phyloP scores from a whole-genome alignment of 495 filamentous ascomycete genomes.

The Penicillium psychrofluorescens region DNA sequence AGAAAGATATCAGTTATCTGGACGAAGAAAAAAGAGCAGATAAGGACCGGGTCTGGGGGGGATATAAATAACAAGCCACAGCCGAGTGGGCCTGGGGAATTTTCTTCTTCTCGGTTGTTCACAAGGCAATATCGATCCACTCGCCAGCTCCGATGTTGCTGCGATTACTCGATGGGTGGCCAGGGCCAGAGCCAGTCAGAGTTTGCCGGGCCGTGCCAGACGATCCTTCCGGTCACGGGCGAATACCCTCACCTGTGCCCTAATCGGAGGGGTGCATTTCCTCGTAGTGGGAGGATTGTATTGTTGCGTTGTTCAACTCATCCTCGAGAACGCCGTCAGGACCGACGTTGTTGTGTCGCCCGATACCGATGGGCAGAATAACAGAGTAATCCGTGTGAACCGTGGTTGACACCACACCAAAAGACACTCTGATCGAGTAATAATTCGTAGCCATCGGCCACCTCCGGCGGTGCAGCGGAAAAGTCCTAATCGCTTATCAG shows the following conservation, averaged over 20 bases:
- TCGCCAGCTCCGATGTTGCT: slow-evolving; percentile 1
- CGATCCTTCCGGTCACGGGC: not conserved
- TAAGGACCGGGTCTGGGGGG: slow-evolving; percentile 9
- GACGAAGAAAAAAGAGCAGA: slow-evolving; percentile 4
- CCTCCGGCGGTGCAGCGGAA: slow-evolving; percentile 11
- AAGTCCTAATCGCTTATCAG: slow-evolving; percentile 6
- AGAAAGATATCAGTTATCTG: slow-evolving; percentile 3
- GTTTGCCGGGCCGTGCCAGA: not conserved
- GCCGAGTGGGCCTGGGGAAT: not conserved
- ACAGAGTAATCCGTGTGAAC: slow-evolving; percentile 1
- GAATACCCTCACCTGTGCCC: slow-evolving; percentile 15
- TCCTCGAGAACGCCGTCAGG: no score
- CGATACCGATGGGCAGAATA: no score
- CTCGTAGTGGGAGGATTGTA: no score
- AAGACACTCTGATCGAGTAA: not conserved
- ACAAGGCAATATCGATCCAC: no score
- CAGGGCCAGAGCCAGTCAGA: slow-evolving; percentile 6
- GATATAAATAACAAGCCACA: slow-evolving; percentile 19
- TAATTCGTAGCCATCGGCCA: slow-evolving; percentile 10
- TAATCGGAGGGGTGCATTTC: no score
- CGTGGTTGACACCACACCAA: slow-evolving; percentile 4
- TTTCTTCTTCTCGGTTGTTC: not conserved
- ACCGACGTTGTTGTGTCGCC: no score
- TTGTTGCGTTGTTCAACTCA: no score
- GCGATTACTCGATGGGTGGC: slow-evolving; percentile 19